These are phyloP conservation scores for Arthrobotrys entomopaga DNA, from an alignment of 2,329 filamentous ascomycete species.

Conservation along the genomic window DNA sequence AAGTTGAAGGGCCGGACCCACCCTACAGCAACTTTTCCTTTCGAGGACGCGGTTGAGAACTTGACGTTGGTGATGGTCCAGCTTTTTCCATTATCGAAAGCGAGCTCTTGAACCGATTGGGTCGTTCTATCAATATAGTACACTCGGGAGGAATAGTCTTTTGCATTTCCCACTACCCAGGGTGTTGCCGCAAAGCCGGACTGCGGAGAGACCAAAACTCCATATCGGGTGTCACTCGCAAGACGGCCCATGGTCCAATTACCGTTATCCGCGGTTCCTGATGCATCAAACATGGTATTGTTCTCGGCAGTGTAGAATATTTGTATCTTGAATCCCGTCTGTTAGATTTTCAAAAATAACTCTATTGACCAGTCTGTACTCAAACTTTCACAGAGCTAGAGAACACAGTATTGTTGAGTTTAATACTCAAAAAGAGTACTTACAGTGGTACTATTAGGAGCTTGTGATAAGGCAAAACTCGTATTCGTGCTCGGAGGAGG, in stretches of 20 bases:
- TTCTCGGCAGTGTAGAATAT: constrained; percentile 48
- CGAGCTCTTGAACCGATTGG: constrained; percentile 35
- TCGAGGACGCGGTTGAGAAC: constrained; percentile 12
- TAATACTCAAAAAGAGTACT: background rate
- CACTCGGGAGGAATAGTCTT: constrained; percentile 18
- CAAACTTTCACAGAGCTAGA: too few relatives aligned
- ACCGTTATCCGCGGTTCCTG: constrained; percentile 15
- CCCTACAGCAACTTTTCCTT: constrained; percentile 34
- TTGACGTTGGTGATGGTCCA: constrained; percentile 23
- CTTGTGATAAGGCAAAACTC: constrained; percentile 23
- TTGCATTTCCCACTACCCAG: constrained; percentile 13
- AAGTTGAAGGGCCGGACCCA: constrained; percentile 39
- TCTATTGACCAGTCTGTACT: background rate
- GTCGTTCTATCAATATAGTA: constrained; percentile 39
- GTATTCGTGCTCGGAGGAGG: constrained; percentile 42
- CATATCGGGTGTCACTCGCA: constrained; percentile 33
- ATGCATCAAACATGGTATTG: constrained; percentile 42
- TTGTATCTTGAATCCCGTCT: constrained; percentile 8
- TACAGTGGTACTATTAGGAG: constrained; percentile 29
- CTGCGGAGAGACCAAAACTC: constrained; percentile 23
- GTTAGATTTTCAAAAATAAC: background rate
- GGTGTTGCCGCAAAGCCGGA: constrained; percentile 37
- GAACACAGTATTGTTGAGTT: background rate
- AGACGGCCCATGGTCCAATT: constrained; percentile 37
- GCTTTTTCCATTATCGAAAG: constrained; percentile 13